Evolutionary conservation across 768 basidiomycete species (phyloP), one percentile per base, ranked within the genome.

Genomic region (Lactarius indigo): DNA sequence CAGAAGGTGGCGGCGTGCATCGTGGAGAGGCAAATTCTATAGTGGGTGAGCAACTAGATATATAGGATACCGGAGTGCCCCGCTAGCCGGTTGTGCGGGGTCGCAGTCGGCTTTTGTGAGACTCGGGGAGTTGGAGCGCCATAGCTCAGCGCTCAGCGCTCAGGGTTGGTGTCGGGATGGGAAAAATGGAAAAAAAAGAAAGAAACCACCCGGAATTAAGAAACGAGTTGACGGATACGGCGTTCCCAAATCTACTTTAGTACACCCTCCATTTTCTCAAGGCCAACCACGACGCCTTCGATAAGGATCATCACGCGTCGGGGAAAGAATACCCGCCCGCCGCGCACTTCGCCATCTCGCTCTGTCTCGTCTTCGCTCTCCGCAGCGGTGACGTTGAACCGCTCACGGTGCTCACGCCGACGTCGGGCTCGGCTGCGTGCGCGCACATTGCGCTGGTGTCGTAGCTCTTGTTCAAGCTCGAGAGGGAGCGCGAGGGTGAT

Each of bases 401-500:
- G 57, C 41, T 67, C 62, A 30, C 66, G 62, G 20, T 67, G 57
- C 70, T 70, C 12, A 63, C 70, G 28, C 64, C 65, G 26, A 61
- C 70, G 61, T 26, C 66, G 65, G 26, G 69, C 64, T 0, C 75
- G 72, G 33, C 67, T 71, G 61, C 73, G 71, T 0, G 73, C 72
- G 20, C 71, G 70, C 23, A 68, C 66, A 17, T 68, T 57, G 52
- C 74, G 68, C 54, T 84, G 81, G 47, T 86, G 82, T 41, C 80
- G 79, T 65, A 93, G 77, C 0, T 90, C 91, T 52, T 78, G 80
- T 73, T 94, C 92, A 20, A 94, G 80, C 0, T 84, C 87, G 65
- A 91, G 83, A 2, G 91, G 91, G 10, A 93, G 82, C 57, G 81
- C 84, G 63, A 94, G 82, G 5, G 90, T 88, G 71, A 92, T 87